Evolutionary conservation across 2,329 filamentous ascomycete genomes (phyloP).

Genomic region (Fusarium temperatum): DNA sequence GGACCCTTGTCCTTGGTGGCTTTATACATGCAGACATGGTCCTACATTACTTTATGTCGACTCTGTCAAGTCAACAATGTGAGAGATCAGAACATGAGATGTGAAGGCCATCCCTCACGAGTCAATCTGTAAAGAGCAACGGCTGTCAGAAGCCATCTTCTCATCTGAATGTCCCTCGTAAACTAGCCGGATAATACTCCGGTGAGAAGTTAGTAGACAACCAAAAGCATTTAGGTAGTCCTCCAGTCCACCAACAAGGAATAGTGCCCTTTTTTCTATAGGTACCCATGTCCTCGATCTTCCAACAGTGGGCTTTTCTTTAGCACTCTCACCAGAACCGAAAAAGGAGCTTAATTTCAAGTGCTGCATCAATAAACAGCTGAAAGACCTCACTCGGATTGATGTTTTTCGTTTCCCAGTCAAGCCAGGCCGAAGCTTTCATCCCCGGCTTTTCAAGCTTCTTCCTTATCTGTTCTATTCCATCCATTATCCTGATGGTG

Average conservation of each 20-base stretch:
- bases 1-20: constrained; percentile 26
- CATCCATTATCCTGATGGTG: background rate
- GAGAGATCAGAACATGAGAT: constrained; percentile 11
- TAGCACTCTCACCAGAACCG: constrained; percentile 4
- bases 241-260: constrained; percentile 18
- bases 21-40: background rate
- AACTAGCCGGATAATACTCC: background rate
- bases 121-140: background rate
- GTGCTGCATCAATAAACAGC: constrained; percentile 5
- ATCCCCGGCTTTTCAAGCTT: constrained; percentile 29
- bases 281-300: constrained; percentile 21
- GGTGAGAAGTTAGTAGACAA: background rate
- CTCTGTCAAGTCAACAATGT: background rate
- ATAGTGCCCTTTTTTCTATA: constrained; percentile 13
- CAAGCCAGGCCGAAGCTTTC: constrained; percentile 16
- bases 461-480: constrained; percentile 6
- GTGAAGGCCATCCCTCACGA: background rate
- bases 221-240: background rate
- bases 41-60: constrained; percentile 21
- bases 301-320: constrained; percentile 10
- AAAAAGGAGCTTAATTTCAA: constrained; percentile 12
- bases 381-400: constrained; percentile 1
- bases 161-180: background rate
- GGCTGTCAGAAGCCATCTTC: background rate
- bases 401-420: background rate